Percentiles rank a stretch among this genome's conserved stretches.
These are phyloP conservation scores for Tricholomella constricta DNA, from an alignment of 768 basidiomycete species.

Conservation along the genomic window DNA sequence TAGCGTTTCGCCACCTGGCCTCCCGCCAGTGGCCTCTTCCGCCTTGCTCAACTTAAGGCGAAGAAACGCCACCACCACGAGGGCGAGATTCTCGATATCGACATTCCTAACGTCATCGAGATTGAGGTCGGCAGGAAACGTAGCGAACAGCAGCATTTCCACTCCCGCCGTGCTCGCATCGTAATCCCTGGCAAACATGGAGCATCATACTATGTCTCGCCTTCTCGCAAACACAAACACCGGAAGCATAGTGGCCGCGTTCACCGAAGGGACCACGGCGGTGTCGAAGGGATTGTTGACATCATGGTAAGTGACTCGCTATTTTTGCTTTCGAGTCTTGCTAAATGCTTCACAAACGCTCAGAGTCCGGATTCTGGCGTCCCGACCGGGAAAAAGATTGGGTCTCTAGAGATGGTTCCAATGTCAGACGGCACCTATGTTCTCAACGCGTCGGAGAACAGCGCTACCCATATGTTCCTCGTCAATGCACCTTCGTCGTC, in stretches of 20 bases:
- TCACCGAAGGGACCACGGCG: conserved; percentile 7
- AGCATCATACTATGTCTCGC: conserved; percentile 26
- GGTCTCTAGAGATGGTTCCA: conserved; percentile 20
- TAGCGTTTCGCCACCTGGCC: conserved; percentile 5
- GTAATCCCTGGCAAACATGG: conserved; percentile 27
- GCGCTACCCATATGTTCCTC: conserved; percentile 47
- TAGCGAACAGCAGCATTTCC: not conserved
- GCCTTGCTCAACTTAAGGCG: conserved; percentile 4
- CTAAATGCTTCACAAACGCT: not conserved
- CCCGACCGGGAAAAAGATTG: conserved; percentile 10
- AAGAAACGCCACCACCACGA: conserved; percentile 5
- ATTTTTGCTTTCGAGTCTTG: not conserved
- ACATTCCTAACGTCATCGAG: conserved; percentile 12
- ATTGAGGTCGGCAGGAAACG: not conserved
- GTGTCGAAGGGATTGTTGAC: conserved; percentile 45
- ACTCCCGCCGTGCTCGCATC: not conserved
- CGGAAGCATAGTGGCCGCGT: conserved; percentile 1
- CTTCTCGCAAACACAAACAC: conserved; percentile 2
- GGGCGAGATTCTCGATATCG: not conserved
- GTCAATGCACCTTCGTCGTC: conserved; percentile 18
- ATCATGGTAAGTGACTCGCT: conserved; percentile 43
- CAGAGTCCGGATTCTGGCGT: conserved; percentile 12
- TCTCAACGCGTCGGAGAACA: conserved; percentile 51
- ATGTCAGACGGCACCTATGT: conserved; percentile 32
- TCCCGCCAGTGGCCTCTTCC: not conserved